These are phyloP conservation scores for Sugiyamaella floridensis DNA, from an alignment of 805 yeast species.

Conservation along the genomic window DNA sequence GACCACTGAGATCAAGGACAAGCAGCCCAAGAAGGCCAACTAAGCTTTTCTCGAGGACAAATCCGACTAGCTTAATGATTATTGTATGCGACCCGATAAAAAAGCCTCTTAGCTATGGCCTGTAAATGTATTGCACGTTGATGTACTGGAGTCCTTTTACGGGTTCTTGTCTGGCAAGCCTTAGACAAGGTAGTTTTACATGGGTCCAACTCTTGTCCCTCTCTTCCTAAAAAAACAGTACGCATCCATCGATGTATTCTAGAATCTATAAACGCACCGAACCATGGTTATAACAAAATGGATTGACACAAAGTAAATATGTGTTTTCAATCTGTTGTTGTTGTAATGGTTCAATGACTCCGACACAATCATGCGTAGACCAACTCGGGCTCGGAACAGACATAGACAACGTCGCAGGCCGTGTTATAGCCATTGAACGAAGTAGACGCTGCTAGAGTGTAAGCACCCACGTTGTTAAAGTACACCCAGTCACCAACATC, in stretches of 20 bases:
- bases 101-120: background rate
- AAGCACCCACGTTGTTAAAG: conserved; percentile 81
- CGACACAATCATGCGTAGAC: background rate
- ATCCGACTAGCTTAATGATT: background rate
- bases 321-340: no score
- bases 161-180: no score
- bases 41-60: conserved; percentile 1
- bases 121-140: background rate
- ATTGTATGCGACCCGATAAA: background rate
- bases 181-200: no score
- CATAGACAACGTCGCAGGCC: conserved; percentile 54
- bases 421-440: conserved; percentile 82
- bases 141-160: background rate
- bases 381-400: conserved; percentile 37
- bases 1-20: conserved; percentile 25
- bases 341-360: no score
- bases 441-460: conserved; percentile 88
- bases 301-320: no score
- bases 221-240: background rate
- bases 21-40: conserved; percentile 22
- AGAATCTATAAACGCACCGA: background rate
- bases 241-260: background rate
- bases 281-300: no score
- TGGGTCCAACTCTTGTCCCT: background rate
- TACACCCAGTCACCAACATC: conserved; percentile 89